Percentiles rank a stretch among this genome's conserved stretches.
Evolutionary conservation across 768 basidiomycete species (phyloP).

Genomic region (Russula dissimulans): DNA sequence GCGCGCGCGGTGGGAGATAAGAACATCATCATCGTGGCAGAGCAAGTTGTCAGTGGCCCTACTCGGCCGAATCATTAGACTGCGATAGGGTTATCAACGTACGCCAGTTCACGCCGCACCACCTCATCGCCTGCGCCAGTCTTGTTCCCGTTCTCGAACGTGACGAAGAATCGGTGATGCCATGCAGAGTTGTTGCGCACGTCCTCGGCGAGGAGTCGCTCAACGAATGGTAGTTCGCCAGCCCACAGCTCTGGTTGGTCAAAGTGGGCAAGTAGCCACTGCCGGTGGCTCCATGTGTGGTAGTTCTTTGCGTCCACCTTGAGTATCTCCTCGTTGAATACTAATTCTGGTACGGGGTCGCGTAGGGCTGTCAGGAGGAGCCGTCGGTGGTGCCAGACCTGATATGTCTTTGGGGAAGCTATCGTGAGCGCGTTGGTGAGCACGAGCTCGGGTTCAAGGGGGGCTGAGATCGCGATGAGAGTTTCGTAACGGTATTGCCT

Average conservation of each 20-base stretch:
- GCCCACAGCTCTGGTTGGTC: constrained; percentile 62
- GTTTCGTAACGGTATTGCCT: constrained; percentile 97
- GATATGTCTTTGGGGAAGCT: constrained; percentile 86
- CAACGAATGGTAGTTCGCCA: constrained; percentile 66
- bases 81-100: constrained; percentile 27
- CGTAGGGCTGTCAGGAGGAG: constrained; percentile 55
- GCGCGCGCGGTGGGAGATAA: not conserved
- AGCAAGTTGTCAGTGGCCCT: not conserved
- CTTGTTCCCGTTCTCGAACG: constrained; percentile 58
- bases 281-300: constrained; percentile 97
- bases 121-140: constrained; percentile 53
- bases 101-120: constrained; percentile 67
- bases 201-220: constrained; percentile 61
- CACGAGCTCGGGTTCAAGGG: constrained; percentile 67
- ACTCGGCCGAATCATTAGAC: not conserved
- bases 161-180: constrained; percentile 91
- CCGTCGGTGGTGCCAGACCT: constrained; percentile 93
- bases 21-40: constrained; percentile 1
- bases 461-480: constrained; percentile 52
- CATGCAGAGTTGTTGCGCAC: constrained; percentile 95
- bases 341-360: constrained; percentile 57
- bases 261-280: constrained; percentile 88
- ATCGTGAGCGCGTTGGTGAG: constrained; percentile 86
- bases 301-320: constrained; percentile 88
- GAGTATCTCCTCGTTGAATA: constrained; percentile 67